phyloP scores from a whole-genome alignment of 768 basidiomycete species.

The Astraeus odoratus region DNA sequence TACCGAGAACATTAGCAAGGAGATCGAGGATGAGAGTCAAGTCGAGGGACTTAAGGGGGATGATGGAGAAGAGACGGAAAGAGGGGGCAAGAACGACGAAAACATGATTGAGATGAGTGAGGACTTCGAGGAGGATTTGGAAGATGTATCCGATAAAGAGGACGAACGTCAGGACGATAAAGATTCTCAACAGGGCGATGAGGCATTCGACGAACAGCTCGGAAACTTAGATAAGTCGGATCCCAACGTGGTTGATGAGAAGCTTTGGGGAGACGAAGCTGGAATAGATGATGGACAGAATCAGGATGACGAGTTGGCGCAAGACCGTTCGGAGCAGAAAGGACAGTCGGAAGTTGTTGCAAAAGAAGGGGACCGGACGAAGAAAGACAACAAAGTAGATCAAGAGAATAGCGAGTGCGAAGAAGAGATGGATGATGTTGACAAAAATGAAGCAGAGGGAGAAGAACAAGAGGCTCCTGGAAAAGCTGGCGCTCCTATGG shows the following conservation, averaged over 20 bases:
- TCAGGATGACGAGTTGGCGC: conserved; percentile 49
- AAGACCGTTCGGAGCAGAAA: conserved; percentile 51
- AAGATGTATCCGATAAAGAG: conserved; percentile 74
- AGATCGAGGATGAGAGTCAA: conserved; percentile 94
- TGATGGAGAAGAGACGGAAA: conserved; percentile 17
- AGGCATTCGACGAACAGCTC: conserved; percentile 71
- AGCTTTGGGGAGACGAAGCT: conserved; percentile 89
- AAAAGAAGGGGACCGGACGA: conserved; percentile 54
- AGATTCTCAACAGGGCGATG: conserved; percentile 43
- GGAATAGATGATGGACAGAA: conserved; percentile 46
- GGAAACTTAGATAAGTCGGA: conserved; percentile 80
- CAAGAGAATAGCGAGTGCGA: conserved; percentile 19
- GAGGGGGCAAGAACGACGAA: conserved; percentile 49
- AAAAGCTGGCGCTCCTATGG: conserved; percentile 10
- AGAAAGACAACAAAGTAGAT: conserved; percentile 27
- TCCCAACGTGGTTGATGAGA: conserved; percentile 85
- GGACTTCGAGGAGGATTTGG: conserved; percentile 82
- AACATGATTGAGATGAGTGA: conserved; percentile 88
- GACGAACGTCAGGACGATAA: conserved; percentile 35
- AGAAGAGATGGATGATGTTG: conserved; percentile 24
- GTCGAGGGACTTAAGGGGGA: conserved; percentile 79
- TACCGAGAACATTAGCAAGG: conserved; percentile 81
- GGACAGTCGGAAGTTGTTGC: conserved; percentile 66
- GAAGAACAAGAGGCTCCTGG: conserved; percentile 26
- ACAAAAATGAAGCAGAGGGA: conserved; percentile 20